These are phyloP conservation scores for Hagleromyces aurorensis DNA, from an alignment of 805 yeast species.

Conservation along the genomic window DNA sequence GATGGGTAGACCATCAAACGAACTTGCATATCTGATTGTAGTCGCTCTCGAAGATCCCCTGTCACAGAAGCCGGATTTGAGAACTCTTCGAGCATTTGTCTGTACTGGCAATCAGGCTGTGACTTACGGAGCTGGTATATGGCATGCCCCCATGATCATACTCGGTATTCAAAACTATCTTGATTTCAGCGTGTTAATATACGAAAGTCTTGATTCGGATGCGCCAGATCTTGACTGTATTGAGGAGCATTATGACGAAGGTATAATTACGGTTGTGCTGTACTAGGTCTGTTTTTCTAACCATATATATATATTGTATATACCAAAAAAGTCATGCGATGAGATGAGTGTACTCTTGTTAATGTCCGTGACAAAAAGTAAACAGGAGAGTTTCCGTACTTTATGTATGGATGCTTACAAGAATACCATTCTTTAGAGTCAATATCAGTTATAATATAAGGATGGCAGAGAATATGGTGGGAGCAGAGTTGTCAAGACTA, in stretches of 20 bases:
- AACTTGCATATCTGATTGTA: slow-evolving; percentile 64
- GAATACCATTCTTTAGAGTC: too few species aligned
- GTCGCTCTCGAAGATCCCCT: slow-evolving; percentile 52
- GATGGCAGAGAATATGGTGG: too few species aligned
- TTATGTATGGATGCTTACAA: too few species aligned
- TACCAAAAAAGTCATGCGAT: too few species aligned
- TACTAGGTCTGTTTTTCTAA: too few species aligned
- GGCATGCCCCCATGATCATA: slow-evolving; percentile 98
- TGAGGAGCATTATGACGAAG: slow-evolving; percentile 53
- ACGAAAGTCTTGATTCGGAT: slow-evolving; percentile 69
- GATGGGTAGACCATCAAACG: slow-evolving; percentile 57
- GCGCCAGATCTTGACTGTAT: slow-evolving; percentile 59
- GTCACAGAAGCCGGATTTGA: slow-evolving; percentile 54
- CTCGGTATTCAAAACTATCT: slow-evolving; percentile 43
- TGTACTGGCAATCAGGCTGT: slow-evolving; percentile 83
- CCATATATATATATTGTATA: too few species aligned
- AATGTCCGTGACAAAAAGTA: too few species aligned
- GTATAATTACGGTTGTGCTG: slow-evolving; percentile 6
- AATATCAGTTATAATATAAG: too few species aligned
- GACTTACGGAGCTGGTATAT: slow-evolving; percentile 67
- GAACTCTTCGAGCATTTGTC: slow-evolving; percentile 54
- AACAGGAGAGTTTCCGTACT: too few species aligned
- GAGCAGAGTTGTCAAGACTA: too few species aligned
- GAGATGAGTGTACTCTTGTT: too few species aligned
- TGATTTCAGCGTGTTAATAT: slow-evolving; percentile 84